Base-by-base conservation (phyloP, 1,284 basidiomycete species). In the Sphaerobolus stellatus region DNA sequence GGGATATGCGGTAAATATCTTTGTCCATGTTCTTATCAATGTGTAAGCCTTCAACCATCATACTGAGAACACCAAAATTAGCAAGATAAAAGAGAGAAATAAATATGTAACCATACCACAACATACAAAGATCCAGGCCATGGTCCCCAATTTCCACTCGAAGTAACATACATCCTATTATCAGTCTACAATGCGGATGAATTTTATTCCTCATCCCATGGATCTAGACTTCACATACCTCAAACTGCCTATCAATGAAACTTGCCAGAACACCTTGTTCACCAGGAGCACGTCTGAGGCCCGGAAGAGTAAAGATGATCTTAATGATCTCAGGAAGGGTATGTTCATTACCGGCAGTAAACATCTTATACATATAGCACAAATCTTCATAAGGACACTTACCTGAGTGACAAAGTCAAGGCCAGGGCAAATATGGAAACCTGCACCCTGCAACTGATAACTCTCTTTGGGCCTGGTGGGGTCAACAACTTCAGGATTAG, bases 361-460 rank as follows among this genome's bases (percentile, higher is more conserved):
- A 31, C 34, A 49, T 46, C 4, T n/a, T 28, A n/a, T 54, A n/a
- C n/a, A n/a, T n/a, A n/a, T n/a, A n/a, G n/a, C 44, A 24, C 20
- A 44, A 22, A 55, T 54, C 33, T 47, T 28, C 11, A 18, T 30
- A 33, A 18, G 2, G 11, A 16, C 52, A 53, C 14, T 25, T 20
- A 36, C 70, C 47, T 73, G 69, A 45, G 74, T 70, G 0, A 71
- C 66, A 55, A 72, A 75, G 5, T 68, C 60, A 5, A 69, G 62
- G 1, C 77, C 78, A 2, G 73, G 70, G 55, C 75, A 76, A 28
- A 61, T 62, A 58, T 78, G 76, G 72, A 79, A 79, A 11, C 75
- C 75, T 2, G 71, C 66, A 24, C 75, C 76, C 52, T 78, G 75
- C 46, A 77, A 64, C 57, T 69, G 65, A 61, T 78, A 80, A 0